Conservation (phyloP, 129 eudicot genomes). For the Mikania micrantha region DNA sequence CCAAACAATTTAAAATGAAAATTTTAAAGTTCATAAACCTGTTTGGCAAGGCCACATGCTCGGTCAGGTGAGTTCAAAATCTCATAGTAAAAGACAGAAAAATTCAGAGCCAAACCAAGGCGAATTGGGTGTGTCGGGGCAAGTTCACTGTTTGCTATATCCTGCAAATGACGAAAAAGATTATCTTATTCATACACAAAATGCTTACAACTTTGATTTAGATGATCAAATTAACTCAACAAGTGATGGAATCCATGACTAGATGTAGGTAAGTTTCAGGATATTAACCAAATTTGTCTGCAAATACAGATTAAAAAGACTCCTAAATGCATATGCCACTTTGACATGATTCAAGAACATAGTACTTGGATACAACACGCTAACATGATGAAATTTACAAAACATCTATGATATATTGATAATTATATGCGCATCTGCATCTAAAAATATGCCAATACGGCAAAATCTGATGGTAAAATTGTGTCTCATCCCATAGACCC, state of each 20-base stretch:
- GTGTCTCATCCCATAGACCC: too few relatives aligned
- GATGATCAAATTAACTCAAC: background rate
- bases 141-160: conserved; percentile 45
- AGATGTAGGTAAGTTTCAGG: background rate
- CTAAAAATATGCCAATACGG: too few relatives aligned
- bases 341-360: too few relatives aligned
- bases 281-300: background rate
- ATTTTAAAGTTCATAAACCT: conserved; percentile 26
- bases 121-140: conserved; percentile 60
- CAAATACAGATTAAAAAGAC: background rate
- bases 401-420: background rate
- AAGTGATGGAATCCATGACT: background rate
- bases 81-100: conserved; percentile 60
- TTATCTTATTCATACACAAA: background rate
- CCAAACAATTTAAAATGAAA: too few relatives aligned
- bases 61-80: conserved; percentile 56
- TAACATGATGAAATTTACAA: background rate
- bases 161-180: conserved; percentile 20
- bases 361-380: too few relatives aligned
- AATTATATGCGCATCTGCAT: too few relatives aligned
- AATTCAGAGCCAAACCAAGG: conserved; percentile 51
- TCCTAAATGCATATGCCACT: background rate
- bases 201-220: background rate
- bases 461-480: too few relatives aligned
- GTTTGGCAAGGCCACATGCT: conserved; percentile 58